Percentiles rank a stretch among this genome's conserved stretches.
Evolutionary conservation across 495 filamentous ascomycete genomes (phyloP).

Genomic region (Staphylotrichum tortipilum): DNA sequence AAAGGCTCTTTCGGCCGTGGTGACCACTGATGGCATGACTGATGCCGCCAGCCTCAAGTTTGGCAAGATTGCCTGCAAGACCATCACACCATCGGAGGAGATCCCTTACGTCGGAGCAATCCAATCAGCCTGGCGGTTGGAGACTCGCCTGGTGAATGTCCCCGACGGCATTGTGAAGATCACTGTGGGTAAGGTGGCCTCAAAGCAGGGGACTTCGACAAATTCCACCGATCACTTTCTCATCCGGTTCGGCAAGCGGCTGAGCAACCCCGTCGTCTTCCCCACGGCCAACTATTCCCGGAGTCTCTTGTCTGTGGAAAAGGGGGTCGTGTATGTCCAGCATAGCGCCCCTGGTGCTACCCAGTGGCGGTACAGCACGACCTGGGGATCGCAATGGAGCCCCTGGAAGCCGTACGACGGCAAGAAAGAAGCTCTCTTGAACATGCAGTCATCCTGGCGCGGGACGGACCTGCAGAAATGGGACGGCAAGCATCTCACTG

Average conservation of each 20-base stretch:
- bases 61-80: constrained; percentile 34
- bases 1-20: constrained; percentile 32
- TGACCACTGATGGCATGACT: constrained; percentile 6
- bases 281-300: constrained; percentile 53
- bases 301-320: constrained; percentile 35
- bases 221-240: constrained; percentile 46
- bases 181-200: constrained; percentile 48
- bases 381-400: constrained; percentile 53
- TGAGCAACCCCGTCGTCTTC: constrained; percentile 50
- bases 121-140: constrained; percentile 47
- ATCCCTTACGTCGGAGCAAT: constrained; percentile 36
- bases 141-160: constrained; percentile 47
- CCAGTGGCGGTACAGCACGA: constrained; percentile 54
- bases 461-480: constrained; percentile 56
- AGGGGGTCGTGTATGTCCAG: constrained; percentile 36
- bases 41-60: constrained; percentile 37
- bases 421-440: constrained; percentile 32
- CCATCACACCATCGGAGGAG: not conserved
- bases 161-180: constrained; percentile 58
- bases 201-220: constrained; percentile 31
- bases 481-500: constrained; percentile 55
- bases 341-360: constrained; percentile 58
- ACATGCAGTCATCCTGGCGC: constrained; percentile 35
- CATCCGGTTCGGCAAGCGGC: constrained; percentile 41
- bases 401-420: constrained; percentile 50